phyloP scores from a whole-genome alignment of 192 early-diverging fungal species.

The Allomyces macrogynus region DNA sequence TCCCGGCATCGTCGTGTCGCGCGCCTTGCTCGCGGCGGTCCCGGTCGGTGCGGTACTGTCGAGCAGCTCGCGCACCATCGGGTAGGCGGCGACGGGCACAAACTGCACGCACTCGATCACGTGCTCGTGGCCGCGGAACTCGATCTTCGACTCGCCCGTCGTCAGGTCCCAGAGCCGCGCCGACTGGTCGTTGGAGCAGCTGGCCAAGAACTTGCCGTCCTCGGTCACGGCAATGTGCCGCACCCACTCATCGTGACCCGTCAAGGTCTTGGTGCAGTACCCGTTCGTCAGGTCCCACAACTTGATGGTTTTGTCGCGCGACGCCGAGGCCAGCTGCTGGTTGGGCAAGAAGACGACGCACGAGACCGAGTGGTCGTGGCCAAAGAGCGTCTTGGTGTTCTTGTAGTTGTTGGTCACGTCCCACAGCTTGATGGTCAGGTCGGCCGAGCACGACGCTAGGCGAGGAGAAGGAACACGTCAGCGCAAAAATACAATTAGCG shows the following conservation, averaged over 20 bases:
- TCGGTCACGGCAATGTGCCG: slow-evolving; percentile 42
- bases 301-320: slow-evolving; percentile 75
- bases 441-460: slow-evolving; percentile 71
- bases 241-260: slow-evolving; percentile 79
- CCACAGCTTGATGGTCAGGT: slow-evolving; percentile 84
- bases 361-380: slow-evolving; percentile 86
- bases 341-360: slow-evolving; percentile 48
- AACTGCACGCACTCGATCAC: slow-evolving; percentile 85
- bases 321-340: slow-evolving; percentile 67
- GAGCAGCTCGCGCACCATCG: slow-evolving; percentile 44
- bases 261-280: slow-evolving; percentile 59
- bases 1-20: slow-evolving; percentile 16
- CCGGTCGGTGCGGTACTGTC: slow-evolving; percentile 23
- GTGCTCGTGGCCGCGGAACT: slow-evolving; percentile 78
- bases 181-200: slow-evolving; percentile 71
- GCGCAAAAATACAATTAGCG: not conserved
- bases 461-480: not conserved
- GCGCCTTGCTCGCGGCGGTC: not conserved
- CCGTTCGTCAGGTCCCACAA: slow-evolving; percentile 58
- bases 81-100: slow-evolving; percentile 45
- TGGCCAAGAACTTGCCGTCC: slow-evolving; percentile 52
- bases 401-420: slow-evolving; percentile 63
- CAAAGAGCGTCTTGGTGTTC: slow-evolving; percentile 65
- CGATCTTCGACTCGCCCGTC: slow-evolving; percentile 50
- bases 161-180: slow-evolving; percentile 60